Percentiles rank a stretch among this genome's conserved stretches.
Evolutionary conservation across 2,329 filamentous ascomycete genomes (phyloP).

Genomic region (Penicillium sp.): DNA sequence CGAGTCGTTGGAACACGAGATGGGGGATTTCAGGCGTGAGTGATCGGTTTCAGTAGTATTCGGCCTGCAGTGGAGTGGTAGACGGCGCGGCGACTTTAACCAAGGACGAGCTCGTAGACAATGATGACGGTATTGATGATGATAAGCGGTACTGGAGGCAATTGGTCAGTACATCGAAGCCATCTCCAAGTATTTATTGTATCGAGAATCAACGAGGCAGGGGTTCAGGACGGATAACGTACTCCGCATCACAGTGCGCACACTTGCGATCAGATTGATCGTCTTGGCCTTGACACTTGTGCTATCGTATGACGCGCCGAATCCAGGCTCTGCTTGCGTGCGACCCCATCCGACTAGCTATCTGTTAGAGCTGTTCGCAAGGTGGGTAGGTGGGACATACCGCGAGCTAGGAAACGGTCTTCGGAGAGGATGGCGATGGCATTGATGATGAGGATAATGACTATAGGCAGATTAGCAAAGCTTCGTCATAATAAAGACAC

Average conservation of each 20-base stretch:
- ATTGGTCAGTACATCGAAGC: background rate
- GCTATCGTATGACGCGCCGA: conserved; percentile 71
- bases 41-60: background rate
- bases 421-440: conserved; percentile 91
- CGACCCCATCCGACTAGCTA: conserved; percentile 75
- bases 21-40: background rate
- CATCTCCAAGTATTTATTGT: background rate
- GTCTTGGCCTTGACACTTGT: conserved; percentile 82
- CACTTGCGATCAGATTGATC: conserved; percentile 85
- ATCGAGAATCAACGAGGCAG: background rate
- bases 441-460: conserved; percentile 86
- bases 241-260: conserved; percentile 93
- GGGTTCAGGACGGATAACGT: conserved; percentile 42
- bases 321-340: conserved; percentile 67
- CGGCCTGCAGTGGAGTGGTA: background rate
- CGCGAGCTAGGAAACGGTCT: conserved; percentile 87
- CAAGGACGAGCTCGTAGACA: conserved; percentile 75
- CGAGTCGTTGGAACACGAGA: background rate
- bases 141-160: conserved; percentile 73
- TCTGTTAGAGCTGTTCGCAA: conserved; percentile 8
- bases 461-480: conserved; percentile 45
- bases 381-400: conserved; percentile 43
- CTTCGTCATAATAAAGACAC: background rate
- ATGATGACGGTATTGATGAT: conserved; percentile 81
- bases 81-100: conserved; percentile 50